These are phyloP conservation scores for Graphilbum fragrans DNA, from an alignment of 2,329 filamentous ascomycete genomes.

Conservation along the genomic window DNA sequence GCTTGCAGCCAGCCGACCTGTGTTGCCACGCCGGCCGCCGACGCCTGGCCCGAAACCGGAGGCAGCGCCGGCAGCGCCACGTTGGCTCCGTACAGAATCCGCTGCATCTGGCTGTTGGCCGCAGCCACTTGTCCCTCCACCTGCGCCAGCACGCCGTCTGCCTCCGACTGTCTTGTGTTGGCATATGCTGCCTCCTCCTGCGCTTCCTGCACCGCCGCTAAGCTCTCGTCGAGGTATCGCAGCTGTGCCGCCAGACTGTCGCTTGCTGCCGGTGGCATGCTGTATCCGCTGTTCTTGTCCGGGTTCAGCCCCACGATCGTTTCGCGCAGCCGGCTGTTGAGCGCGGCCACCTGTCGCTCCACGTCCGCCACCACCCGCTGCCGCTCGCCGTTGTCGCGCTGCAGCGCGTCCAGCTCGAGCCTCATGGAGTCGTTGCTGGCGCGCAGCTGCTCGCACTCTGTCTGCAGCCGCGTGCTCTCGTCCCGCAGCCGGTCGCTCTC, in stretches of 20 bases:
- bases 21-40: conserved; percentile 46
- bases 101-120: conserved; percentile 53
- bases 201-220: conserved; percentile 48
- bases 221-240: conserved; percentile 56
- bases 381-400: conserved; percentile 22
- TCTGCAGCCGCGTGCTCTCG: conserved; percentile 16
- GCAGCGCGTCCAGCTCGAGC: conserved; percentile 23
- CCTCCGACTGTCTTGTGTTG: conserved; percentile 12
- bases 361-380: conserved; percentile 45
- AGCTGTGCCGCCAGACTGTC: conserved; percentile 45
- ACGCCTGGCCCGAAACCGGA: conserved; percentile 36
- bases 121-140: conserved; percentile 43
- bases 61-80: conserved; percentile 44
- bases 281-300: conserved; percentile 33
- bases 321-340: conserved; percentile 56
- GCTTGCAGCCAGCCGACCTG: conserved; percentile 60
- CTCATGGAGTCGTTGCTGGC: conserved; percentile 20
- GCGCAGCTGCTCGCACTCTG: conserved; percentile 18
- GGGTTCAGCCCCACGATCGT: conserved; percentile 55
- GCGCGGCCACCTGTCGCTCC: conserved; percentile 51
- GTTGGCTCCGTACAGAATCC: conserved; percentile 35
- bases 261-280: conserved; percentile 23
- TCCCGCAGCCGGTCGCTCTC: conserved; percentile 22
- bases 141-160: conserved; percentile 20
- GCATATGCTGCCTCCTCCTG: conserved; percentile 23